These are phyloP conservation scores for Auricularia sp. DNA, from an alignment of 768 basidiomycete genomes.

Conservation along the genomic window DNA sequence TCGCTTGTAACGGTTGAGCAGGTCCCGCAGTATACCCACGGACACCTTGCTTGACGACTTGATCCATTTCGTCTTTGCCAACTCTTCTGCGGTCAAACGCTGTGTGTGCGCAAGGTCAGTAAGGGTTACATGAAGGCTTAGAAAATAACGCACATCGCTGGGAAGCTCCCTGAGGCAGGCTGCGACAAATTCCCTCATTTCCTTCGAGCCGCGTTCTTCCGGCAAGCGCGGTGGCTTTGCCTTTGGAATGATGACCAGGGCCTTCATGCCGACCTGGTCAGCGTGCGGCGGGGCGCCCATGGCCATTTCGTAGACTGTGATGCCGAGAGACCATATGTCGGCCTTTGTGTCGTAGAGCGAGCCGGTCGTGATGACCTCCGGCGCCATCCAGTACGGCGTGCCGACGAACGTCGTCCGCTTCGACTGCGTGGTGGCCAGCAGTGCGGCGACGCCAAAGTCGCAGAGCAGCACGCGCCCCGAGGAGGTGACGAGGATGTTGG, in stretches of 20 bases:
- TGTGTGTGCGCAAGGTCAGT: slow-evolving; percentile 22
- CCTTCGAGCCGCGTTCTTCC: slow-evolving; percentile 71
- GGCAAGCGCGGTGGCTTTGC: slow-evolving; percentile 70
- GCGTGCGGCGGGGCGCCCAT: slow-evolving; percentile 94
- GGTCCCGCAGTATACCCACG: slow-evolving; percentile 63
- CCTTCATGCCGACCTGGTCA: slow-evolving; percentile 69
- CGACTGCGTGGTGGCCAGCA: slow-evolving; percentile 71
- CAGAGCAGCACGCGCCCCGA: slow-evolving; percentile 89
- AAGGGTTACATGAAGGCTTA: too few species aligned
- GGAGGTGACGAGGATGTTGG: slow-evolving; percentile 86
- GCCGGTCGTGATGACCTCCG: slow-evolving; percentile 84
- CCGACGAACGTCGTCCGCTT: slow-evolving; percentile 96
- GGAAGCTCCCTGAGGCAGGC: slow-evolving; percentile 76
- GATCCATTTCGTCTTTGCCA: slow-evolving; percentile 84
- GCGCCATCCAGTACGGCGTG: slow-evolving; percentile 99
- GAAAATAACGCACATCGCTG: slow-evolving; percentile 43
- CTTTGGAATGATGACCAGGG: slow-evolving; percentile 83
- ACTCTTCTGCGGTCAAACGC: slow-evolving; percentile 84
- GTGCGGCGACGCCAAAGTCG: slow-evolving; percentile 96
- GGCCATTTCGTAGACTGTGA: slow-evolving; percentile 92
- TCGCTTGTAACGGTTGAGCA: slow-evolving; percentile 67
- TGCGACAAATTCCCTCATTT: slow-evolving; percentile 81
- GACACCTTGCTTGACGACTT: slow-evolving; percentile 58
- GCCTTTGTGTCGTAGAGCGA: slow-evolving; percentile 95
- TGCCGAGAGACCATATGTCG: slow-evolving; percentile 96